These are phyloP conservation scores for Sphagnum fallax DNA, from an alignment of 228 moss, liverwort and hornwort species.

Conservation along the genomic window DNA sequence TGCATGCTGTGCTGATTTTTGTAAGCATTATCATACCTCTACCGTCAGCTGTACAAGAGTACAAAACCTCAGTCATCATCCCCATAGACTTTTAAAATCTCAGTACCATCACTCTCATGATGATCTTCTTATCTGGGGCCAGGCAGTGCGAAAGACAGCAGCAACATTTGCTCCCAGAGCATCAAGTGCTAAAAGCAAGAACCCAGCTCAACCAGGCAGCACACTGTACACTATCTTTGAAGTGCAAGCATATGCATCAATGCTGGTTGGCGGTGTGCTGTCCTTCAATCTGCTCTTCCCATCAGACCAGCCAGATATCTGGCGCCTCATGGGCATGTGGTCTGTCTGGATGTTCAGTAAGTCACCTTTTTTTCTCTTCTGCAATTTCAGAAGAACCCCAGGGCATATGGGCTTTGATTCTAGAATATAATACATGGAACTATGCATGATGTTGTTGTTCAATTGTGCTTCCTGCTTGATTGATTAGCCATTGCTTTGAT, in stretches of 20 bases:
- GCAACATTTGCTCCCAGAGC: conserved; percentile 93
- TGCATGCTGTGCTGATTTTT: too few relatives aligned
- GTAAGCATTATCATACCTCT: too few relatives aligned
- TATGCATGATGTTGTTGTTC: background rate
- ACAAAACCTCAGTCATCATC: background rate
- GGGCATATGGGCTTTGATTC: too few relatives aligned
- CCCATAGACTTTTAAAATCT: background rate
- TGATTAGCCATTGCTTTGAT: background rate
- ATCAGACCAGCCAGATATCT: conserved; percentile 86
- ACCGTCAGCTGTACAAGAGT: too few relatives aligned
- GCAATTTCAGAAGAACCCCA: background rate
- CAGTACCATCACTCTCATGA: background rate
- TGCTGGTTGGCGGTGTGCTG: conserved; percentile 76
- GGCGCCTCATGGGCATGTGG: conserved; percentile 99
- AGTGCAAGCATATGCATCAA: conserved; percentile 71
- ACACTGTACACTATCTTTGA: conserved; percentile 82
- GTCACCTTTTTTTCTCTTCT: conserved; percentile 11
- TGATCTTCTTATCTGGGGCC: conserved; percentile 6
- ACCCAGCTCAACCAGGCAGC: conserved; percentile 77
- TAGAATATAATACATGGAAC: too few relatives aligned
- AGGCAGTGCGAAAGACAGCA: conserved; percentile 96
- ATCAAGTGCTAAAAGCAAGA: conserved; percentile 68
- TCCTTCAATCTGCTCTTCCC: conserved; percentile 95
- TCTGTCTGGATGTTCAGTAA: conserved; percentile 99
- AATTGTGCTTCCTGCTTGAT: background rate